Evolutionary conservation across 176 grass and related monocot species (phyloP).

Genomic region (Avena eriantha): DNA sequence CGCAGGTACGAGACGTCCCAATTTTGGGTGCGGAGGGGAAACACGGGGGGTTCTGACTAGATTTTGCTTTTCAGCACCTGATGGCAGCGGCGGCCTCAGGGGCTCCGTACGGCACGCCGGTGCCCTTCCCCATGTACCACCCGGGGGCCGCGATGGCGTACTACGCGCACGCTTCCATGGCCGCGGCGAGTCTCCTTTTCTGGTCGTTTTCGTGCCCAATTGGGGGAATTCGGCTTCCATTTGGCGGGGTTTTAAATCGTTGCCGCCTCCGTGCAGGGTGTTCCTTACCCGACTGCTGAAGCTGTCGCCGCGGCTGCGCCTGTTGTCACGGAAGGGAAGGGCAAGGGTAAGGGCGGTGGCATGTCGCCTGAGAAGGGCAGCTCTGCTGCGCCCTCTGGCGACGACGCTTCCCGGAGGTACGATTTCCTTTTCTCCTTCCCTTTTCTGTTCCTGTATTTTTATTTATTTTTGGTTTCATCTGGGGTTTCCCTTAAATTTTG

Average conservation of each 20-base stretch:
- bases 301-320: slow-evolving; percentile 49
- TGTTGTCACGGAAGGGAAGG: slow-evolving; percentile 51
- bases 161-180: slow-evolving; percentile 87
- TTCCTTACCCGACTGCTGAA: slow-evolving; percentile 65
- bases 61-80: slow-evolving; percentile 58
- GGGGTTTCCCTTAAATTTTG: slow-evolving; percentile 14
- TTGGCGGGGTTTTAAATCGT: slow-evolving; percentile 20
- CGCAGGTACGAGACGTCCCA: slow-evolving; percentile 52
- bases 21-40: not conserved
- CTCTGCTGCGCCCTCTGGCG: slow-evolving; percentile 58
- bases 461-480: not conserved
- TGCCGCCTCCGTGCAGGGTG: slow-evolving; percentile 41
- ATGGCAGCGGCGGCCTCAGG: slow-evolving; percentile 66
- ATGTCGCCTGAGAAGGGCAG: slow-evolving; percentile 62
- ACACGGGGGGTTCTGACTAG: slow-evolving; percentile 36
- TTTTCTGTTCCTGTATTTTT: slow-evolving; percentile 17
- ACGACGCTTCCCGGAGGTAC: slow-evolving; percentile 76
- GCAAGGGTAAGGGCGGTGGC: slow-evolving; percentile 58
- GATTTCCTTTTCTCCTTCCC: not conserved
- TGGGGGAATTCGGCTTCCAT: slow-evolving; percentile 32
- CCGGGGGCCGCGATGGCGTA: slow-evolving; percentile 70
- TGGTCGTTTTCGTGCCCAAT: slow-evolving; percentile 1
- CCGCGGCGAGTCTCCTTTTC: slow-evolving; percentile 50
- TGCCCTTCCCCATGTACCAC: slow-evolving; percentile 73
- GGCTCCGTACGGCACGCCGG: slow-evolving; percentile 71